Evolutionary conservation across 768 basidiomycete species (phyloP).

Genomic region (Xanthoconium purpureum): DNA sequence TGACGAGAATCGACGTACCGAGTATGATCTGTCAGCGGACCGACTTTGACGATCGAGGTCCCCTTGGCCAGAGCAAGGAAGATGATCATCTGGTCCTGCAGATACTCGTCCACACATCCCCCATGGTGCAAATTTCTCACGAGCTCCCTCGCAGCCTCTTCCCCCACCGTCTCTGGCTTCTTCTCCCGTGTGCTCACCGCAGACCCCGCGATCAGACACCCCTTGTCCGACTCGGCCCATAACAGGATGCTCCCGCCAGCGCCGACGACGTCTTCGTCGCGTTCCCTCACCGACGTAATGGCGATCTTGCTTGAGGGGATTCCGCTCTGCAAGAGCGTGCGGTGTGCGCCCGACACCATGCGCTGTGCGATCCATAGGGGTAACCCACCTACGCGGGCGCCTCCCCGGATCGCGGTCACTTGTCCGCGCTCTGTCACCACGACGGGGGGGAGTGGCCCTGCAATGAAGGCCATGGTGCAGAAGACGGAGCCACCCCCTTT

Average conservation of each 20-base stretch:
- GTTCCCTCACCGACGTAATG: conserved; percentile 47
- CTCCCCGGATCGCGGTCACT: conserved; percentile 50
- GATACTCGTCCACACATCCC: conserved; percentile 68
- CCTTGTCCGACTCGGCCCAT: conserved; percentile 70
- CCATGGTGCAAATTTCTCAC: conserved; percentile 55
- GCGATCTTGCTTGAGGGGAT: conserved; percentile 16
- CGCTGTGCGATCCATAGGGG: conserved; percentile 50
- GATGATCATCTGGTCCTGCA: conserved; percentile 77
- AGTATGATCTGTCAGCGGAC: conserved; percentile 66
- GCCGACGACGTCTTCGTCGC: conserved; percentile 45
- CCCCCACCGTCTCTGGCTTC: conserved; percentile 48
- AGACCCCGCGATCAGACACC: conserved; percentile 67
- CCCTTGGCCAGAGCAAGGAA: conserved; percentile 74
- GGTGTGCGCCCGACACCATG: conserved; percentile 55
- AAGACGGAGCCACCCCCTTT: conserved; percentile 66
- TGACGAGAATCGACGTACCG: conserved; percentile 36
- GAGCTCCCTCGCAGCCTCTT: conserved; percentile 59
- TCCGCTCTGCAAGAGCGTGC: conserved; percentile 41
- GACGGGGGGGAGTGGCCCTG: conserved; percentile 42
- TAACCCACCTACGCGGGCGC: conserved; percentile 66
- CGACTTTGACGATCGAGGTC: conserved; percentile 51
- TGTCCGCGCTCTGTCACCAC: conserved; percentile 55
- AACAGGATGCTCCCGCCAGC: conserved; percentile 70
- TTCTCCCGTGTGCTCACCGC: conserved; percentile 56
- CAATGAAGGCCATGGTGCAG: conserved; percentile 36